Evolutionary conservation across 257 asterid species (phyloP), one percentile per base, ranked within the genome.

Genomic region (Paraleonurus japonicus): DNA sequence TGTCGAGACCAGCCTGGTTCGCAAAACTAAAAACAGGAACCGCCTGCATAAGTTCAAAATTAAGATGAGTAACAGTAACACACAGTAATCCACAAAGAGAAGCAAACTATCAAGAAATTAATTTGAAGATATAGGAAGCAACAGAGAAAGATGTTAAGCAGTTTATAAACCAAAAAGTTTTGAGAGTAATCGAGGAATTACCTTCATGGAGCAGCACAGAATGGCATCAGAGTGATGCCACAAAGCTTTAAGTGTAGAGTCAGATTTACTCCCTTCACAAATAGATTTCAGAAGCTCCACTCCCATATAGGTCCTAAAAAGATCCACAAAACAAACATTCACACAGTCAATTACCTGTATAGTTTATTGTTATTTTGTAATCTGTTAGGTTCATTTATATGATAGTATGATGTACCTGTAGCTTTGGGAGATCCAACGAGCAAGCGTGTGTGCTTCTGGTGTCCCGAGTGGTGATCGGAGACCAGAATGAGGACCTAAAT

Each of bases 1-100:
- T 92, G 87, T 92, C 98, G 4, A 92, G 96, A 53, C 98, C 98
- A 15, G 98, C 98, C 85, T 92, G 98, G 78, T 92, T 92, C 16
- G 98, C 91, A 47, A 92, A 92, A 0, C 92, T 92, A 67, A 88
- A 92, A 63, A 89, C 96, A 16, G 98, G 96, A 76, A 84, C 75
- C 17, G 95, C 84, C 98, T 92, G 95, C 74, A 75, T 1, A 47
- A 39, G 58, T 70, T 41, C 62, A 17, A 16, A 37, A 20, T 19
- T 35, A 4, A 65, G 73, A 72, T 26, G 32, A 37, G 27, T 12
- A 73, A 24, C 33, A 13, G 17, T 50, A 17, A 53, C 41, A 55
- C 3, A n/a, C n/a, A n/a, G n/a, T n/a, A n/a, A n/a, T n/a, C n/a
- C n/a, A n/a, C n/a, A n/a, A n/a, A n/a, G n/a, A n/a, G n/a, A n/a